Evolutionary conservation across 2,329 filamentous ascomycete genomes (phyloP).

Genomic region (Didymella pomorum): DNA sequence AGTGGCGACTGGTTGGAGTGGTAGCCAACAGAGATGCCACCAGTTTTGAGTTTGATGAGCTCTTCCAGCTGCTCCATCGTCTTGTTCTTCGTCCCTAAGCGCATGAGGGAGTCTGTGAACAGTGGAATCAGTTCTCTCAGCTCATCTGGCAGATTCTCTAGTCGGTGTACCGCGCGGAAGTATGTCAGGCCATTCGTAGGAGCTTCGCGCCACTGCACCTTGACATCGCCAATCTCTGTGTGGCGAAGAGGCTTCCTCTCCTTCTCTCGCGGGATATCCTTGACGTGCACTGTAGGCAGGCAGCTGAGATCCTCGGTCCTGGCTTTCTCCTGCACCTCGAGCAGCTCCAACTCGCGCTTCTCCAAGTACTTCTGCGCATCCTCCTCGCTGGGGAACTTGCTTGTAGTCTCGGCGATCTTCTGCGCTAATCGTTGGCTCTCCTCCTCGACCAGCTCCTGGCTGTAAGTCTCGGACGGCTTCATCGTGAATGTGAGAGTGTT

Average conservation of each 20-base stretch:
- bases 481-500: constrained; percentile 93
- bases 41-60: constrained; percentile 93
- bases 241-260: constrained; percentile 74
- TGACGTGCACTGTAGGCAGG: constrained; percentile 85
- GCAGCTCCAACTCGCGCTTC: constrained; percentile 78
- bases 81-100: constrained; percentile 85
- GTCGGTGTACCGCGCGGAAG: constrained; percentile 84
- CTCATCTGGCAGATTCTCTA: constrained; percentile 83
- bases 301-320: constrained; percentile 86
- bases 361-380: constrained; percentile 76
- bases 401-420: constrained; percentile 76
- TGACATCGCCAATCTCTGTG: constrained; percentile 66
- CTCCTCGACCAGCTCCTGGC: constrained; percentile 75
- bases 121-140: constrained; percentile 84
- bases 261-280: constrained; percentile 83
- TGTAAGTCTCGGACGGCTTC: constrained; percentile 81
- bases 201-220: constrained; percentile 89
- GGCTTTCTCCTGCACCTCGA: constrained; percentile 84
- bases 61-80: constrained; percentile 96
- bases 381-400: constrained; percentile 73
- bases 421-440: constrained; percentile 76
- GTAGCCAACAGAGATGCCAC: constrained; percentile 85
- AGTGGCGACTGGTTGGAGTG: constrained; percentile 81
- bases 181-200: constrained; percentile 96
- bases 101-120: constrained; percentile 92